These are phyloP conservation scores for Neobulgaria alba DNA, from an alignment of 2,329 filamentous ascomycete genomes.

Conservation along the genomic window DNA sequence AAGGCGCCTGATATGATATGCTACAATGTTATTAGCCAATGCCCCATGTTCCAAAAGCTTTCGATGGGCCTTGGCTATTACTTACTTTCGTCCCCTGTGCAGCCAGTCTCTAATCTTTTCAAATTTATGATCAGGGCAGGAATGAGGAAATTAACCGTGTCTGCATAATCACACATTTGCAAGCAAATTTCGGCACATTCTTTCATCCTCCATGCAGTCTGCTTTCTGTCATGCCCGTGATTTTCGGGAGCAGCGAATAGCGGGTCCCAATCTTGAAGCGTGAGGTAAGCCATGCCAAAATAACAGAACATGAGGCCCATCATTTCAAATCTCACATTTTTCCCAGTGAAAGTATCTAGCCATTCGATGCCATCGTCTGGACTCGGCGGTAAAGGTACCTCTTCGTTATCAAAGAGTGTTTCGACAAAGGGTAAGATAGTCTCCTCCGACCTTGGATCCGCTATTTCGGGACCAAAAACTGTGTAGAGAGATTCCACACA, in stretches of 20 bases:
- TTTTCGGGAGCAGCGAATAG: conserved; percentile 19
- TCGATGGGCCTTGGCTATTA: not conserved
- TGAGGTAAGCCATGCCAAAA: conserved; percentile 20
- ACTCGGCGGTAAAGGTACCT: conserved; percentile 16
- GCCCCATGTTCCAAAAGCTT: not conserved
- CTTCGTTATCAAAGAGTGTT: conserved; percentile 22
- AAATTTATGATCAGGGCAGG: conserved; percentile 11
- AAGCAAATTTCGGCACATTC: conserved; percentile 25
- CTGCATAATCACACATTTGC: conserved; percentile 17
- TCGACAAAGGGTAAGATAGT: conserved; percentile 16
- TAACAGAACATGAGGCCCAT: conserved; percentile 24
- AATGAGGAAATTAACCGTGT: conserved; percentile 13
- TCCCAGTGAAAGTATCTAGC: conserved; percentile 23
- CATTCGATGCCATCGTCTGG: conserved; percentile 24
- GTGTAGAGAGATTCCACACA: conserved; percentile 16
- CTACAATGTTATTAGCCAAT: conserved; percentile 2
- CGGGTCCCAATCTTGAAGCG: conserved; percentile 22
- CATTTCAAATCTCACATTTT: conserved; percentile 25
- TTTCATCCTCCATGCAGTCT: conserved; percentile 26
- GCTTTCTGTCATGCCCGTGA: conserved; percentile 19
- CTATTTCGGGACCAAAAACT: conserved; percentile 16
- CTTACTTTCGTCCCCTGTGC: conserved; percentile 25
- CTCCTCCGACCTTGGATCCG: conserved; percentile 13
- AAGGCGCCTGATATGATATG: conserved; percentile 17
- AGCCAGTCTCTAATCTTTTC: conserved; percentile 16